phyloP scores from a whole-genome alignment of 768 basidiomycete genomes.

The Suillus decipiens region DNA sequence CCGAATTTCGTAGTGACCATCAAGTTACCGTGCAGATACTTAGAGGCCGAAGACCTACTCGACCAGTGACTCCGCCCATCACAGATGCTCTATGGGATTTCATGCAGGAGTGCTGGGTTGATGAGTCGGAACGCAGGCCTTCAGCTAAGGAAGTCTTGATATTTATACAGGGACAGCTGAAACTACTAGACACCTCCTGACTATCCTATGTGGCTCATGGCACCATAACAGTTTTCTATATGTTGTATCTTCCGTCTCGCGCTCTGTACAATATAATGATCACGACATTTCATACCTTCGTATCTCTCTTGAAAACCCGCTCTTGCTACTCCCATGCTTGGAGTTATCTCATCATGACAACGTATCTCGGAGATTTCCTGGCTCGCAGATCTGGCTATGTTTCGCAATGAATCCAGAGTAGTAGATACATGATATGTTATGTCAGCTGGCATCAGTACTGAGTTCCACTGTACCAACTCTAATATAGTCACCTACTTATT shows the following conservation, averaged over 20 bases:
- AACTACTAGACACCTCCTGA: constrained; percentile 2
- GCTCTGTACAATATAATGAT: background rate
- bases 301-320: background rate
- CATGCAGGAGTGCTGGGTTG: constrained; percentile 20
- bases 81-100: constrained; percentile 6
- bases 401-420: background rate
- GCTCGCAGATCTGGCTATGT: background rate
- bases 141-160: background rate
- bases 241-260: constrained; percentile 10
- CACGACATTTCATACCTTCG: background rate
- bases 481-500: background rate
- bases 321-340: background rate
- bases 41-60: background rate
- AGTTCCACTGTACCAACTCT: background rate
- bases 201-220: background rate
- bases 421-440: background rate
- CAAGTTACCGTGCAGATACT: constrained; percentile 4
- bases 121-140: background rate
- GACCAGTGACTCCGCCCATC: background rate
- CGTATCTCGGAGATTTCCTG: background rate
- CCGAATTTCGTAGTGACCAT: constrained; percentile 3
- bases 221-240: background rate
- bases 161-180: constrained; percentile 4
- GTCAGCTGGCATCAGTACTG: background rate
- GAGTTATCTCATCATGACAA: background rate